Evolutionary conservation across 345 rosid genomes (phyloP).

Genomic region (Ceriops tagal): DNA sequence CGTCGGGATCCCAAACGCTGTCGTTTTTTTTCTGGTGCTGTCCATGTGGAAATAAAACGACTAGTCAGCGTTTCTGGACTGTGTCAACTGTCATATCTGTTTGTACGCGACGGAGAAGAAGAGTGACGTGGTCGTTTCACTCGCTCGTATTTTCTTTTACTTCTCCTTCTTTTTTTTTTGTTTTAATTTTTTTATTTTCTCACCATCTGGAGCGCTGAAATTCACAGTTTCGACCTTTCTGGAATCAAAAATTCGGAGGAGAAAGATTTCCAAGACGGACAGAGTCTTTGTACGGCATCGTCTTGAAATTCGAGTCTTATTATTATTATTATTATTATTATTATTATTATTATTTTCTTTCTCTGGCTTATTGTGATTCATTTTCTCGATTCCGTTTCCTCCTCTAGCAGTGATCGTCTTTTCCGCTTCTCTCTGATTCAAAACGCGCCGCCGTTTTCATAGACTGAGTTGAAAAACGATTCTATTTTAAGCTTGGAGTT

Average conservation of each 20-base stretch:
- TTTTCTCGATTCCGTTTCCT: too few species aligned
- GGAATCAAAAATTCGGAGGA: neutral
- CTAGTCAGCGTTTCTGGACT: neutral
- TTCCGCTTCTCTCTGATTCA: too few species aligned
- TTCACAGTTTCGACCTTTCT: neutral
- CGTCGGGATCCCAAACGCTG: conserved; percentile 7
- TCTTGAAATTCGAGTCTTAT: neutral
- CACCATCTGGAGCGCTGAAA: conserved; percentile 13
- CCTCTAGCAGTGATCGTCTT: too few species aligned
- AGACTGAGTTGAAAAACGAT: neutral
- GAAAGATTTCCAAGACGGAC: neutral
- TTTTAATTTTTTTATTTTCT: neutral
- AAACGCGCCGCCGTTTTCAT: too few species aligned
- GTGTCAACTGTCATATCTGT: neutral
- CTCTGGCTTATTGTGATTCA: neutral
- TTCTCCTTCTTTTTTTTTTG: neutral
- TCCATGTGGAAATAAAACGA: neutral
- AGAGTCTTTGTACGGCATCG: neutral
- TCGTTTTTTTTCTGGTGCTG: conserved; percentile 1
- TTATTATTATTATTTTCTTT: too few species aligned
- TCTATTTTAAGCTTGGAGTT: neutral
- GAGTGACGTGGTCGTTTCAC: neutral
- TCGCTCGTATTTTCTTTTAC: neutral
- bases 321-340: too few species aligned
- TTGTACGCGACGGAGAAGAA: neutral